Conservation (phyloP, 2,329 filamentous ascomycete genomes). For the Sordariomycetes sp. region DNA sequence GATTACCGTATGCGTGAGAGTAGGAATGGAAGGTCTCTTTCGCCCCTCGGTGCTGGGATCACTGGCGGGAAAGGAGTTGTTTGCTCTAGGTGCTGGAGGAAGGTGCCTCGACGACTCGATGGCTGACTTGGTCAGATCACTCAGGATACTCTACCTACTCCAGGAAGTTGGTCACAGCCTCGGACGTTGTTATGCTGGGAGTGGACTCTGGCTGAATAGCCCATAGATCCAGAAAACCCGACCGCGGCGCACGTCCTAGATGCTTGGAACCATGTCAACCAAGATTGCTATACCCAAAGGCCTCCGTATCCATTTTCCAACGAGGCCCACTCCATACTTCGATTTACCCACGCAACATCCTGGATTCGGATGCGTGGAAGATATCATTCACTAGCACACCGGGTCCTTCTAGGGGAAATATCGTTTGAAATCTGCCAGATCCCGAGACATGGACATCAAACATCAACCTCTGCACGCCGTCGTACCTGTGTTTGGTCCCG, state of each 20-base stretch:
- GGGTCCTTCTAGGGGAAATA: neutral
- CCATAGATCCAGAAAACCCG: no score
- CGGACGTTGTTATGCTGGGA: no score
- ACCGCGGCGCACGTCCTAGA: no score
- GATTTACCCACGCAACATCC: neutral
- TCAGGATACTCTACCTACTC: neutral
- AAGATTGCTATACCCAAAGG: neutral
- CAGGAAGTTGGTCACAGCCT: neutral
- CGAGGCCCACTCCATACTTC: neutral
- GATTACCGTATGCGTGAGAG: neutral
- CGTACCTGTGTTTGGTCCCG: neutral
- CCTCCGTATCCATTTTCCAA: neutral
- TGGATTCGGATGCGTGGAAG: neutral
- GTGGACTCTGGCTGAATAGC: no score
- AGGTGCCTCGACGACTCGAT: neutral
- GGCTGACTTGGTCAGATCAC: neutral
- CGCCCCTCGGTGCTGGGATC: neutral
- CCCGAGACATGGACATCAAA: neutral
- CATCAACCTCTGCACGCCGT: neutral
- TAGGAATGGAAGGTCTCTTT: neutral
- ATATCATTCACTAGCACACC: neutral
- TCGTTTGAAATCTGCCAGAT: neutral
- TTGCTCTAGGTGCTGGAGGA: neutral
- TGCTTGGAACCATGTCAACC: neutral
- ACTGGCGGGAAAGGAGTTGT: neutral